Base-by-base conservation (phyloP, 768 basidiomycete genomes). In the Cyclocybe cylindracea region DNA sequence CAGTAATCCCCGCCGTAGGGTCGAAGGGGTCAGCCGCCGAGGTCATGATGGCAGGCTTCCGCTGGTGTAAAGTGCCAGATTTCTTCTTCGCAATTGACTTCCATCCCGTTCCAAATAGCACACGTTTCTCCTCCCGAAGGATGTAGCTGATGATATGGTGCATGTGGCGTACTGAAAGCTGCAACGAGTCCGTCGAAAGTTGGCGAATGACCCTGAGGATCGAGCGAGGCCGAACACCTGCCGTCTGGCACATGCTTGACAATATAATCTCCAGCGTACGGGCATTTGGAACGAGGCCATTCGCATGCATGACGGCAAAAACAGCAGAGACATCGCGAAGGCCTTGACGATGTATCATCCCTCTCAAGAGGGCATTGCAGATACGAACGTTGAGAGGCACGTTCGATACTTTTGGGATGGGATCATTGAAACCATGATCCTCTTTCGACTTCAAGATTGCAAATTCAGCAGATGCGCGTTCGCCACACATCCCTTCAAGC, bases 331-430 rank as follows among this genome's bases (percentile, higher is more conserved):
- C 74, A 34, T 72, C 76, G 35, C 67, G 53, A 41, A 89, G 66
- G 37, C 86, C 86, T 52, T 72, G 72, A 37, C 69, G 66, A 18
- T 61, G 64, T 48, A 89, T 63, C 16, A 81, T 54, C 36, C 81
- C 80, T 44, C 70, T 69, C 10, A 90, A 68, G 14, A 87, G 66
- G 14, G 82, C 74, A 62, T 92, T 90, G 70, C 88, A 81, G 24
- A 88, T 67, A 46, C 75, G 70, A 35, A 70, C 66, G 6, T 74
- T 75, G 33, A 77, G 76, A 10, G 56, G 54, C 24, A 24, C 24
- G 24, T 24, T 24, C 24, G 24, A 24, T 24, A 24, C 5, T 24
- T 24, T 24, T 24, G 80, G 60, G 34, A 54, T 59, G 2, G 68
- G 44, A 39, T 64, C 45, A 44, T 65, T 55, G 16, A 65, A 36